These are phyloP conservation scores for Naematelia aurantialba DNA, from an alignment of 768 basidiomycete genomes.

Conservation along the genomic window DNA sequence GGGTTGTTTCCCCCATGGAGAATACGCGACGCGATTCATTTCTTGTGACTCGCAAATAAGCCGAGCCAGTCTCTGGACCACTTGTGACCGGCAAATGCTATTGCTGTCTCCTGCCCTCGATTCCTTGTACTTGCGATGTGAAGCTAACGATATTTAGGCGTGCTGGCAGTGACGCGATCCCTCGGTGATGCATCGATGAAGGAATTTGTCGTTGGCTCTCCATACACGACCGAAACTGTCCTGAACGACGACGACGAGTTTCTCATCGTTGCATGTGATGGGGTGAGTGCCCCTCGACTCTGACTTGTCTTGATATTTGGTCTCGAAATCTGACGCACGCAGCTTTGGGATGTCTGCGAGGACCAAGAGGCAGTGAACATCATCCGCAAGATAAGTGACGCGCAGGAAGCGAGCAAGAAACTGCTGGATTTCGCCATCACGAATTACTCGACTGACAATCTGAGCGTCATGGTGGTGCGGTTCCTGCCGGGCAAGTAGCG, in stretches of 20 bases:
- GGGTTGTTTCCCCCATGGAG: constrained; percentile 13
- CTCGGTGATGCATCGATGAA: constrained; percentile 98
- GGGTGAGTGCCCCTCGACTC: constrained; percentile 59
- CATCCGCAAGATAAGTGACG: constrained; percentile 62
- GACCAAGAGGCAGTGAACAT: constrained; percentile 90
- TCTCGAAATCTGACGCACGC: constrained; percentile 1
- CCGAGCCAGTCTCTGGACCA: too few species aligned
- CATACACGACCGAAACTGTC: constrained; percentile 97
- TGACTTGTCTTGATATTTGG: background rate
- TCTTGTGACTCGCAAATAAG: too few species aligned
- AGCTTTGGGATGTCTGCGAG: constrained; percentile 95
- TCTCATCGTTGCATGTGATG: constrained; percentile 93
- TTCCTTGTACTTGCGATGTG: too few species aligned
- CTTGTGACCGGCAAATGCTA: too few species aligned
- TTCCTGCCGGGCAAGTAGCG: constrained; percentile 52
- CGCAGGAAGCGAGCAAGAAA: constrained; percentile 73
- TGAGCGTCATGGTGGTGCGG: constrained; percentile 82
- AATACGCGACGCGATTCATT: too few species aligned
- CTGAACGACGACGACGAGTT: constrained; percentile 89
- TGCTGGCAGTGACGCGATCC: constrained; percentile 90
- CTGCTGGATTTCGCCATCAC: constrained; percentile 78
- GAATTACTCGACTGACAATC: constrained; percentile 90
- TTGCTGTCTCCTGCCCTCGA: too few species aligned
- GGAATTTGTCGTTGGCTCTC: constrained; percentile 95
- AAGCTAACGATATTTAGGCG: constrained; percentile 51